A percentile compares a stretch with the other conserved stretches of the same genome.
Evolutionary conservation across 2,329 filamentous ascomycete genomes (phyloP).

Genomic region (Xylariaceae sp.): DNA sequence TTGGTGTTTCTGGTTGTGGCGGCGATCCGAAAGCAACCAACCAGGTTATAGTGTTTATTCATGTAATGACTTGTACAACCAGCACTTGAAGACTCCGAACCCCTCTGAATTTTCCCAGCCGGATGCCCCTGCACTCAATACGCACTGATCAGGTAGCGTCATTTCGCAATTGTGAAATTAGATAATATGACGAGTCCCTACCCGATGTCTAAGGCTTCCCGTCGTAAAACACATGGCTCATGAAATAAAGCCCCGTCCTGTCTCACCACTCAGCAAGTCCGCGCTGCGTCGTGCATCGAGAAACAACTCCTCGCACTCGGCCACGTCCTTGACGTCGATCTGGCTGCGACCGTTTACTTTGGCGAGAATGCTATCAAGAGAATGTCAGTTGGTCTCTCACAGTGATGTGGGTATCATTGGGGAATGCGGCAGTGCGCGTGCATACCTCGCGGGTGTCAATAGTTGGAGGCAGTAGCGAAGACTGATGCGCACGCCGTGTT

Average conservation of each 20-base stretch:
- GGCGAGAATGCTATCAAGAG: slow-evolving; percentile 66
- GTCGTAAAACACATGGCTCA: slow-evolving; percentile 30
- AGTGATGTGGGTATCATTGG: slow-evolving; percentile 4
- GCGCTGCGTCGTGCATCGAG: slow-evolving; percentile 78
- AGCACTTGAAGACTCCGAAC: slow-evolving; percentile 20
- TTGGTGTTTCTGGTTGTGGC: slow-evolving; percentile 8
- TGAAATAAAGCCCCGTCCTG: slow-evolving; percentile 60
- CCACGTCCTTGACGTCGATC: slow-evolving; percentile 73
- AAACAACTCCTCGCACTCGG: slow-evolving; percentile 79
- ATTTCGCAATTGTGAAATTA: slow-evolving; percentile 18
- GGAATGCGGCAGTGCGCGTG: slow-evolving; percentile 7
- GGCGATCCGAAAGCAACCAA: slow-evolving; percentile 15
- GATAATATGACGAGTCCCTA: slow-evolving; percentile 17
- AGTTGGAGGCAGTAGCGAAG: slow-evolving; percentile 91
- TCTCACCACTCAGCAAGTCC: slow-evolving; percentile 59
- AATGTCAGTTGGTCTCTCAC: slow-evolving; percentile 2
- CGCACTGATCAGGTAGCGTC: slow-evolving; percentile 1
- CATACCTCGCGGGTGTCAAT: slow-evolving; percentile 74
- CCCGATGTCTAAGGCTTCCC: slow-evolving; percentile 16
- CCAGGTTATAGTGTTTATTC: not conserved
- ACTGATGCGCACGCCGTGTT: slow-evolving; percentile 84
- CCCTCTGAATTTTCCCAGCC: slow-evolving; percentile 16
- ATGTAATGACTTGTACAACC: not conserved
- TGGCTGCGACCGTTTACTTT: slow-evolving; percentile 74
- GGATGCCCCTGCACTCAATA: slow-evolving; percentile 3